phyloP scores from a whole-genome alignment of 2,329 filamentous ascomycete genomes.

The Ophiostoma quercus region DNA sequence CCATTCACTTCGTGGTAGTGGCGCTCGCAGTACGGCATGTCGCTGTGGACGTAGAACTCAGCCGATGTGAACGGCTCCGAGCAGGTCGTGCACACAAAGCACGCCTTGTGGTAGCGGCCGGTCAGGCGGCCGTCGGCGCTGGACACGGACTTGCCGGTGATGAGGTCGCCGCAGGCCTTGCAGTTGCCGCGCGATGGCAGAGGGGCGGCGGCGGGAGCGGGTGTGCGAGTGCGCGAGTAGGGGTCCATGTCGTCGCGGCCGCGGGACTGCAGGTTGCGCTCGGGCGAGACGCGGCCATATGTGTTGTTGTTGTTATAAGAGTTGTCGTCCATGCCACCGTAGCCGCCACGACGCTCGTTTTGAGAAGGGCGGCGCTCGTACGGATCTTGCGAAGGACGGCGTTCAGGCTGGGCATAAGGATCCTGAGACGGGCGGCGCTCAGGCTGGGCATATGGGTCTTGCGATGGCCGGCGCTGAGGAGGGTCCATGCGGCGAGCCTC shows the following conservation, averaged over 20 bases:
- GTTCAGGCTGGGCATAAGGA: background rate
- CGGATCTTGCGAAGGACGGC: background rate
- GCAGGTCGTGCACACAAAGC: conserved; percentile 88
- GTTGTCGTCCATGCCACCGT: background rate
- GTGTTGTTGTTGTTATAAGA: conserved; percentile 2
- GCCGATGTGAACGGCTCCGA: conserved; percentile 73
- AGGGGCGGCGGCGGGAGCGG: background rate
- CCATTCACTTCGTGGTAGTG: conserved; percentile 92
- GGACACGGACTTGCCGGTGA: conserved; percentile 87
- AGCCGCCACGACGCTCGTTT: conserved; percentile 11
- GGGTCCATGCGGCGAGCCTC: background rate
- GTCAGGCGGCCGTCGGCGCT: conserved; percentile 88
- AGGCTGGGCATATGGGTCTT: background rate
- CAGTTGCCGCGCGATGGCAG: conserved; percentile 63
- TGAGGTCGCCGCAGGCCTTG: conserved; percentile 71
- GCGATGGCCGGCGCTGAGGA: background rate
- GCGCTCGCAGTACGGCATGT: conserved; percentile 82
- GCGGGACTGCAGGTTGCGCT: background rate
- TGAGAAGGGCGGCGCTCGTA: conserved; percentile 8
- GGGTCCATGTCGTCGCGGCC: background rate
- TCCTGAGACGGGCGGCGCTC: background rate
- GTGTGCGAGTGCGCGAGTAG: conserved; percentile 1
- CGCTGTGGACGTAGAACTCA: conserved; percentile 86
- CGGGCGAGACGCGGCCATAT: background rate
- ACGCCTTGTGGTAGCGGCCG: conserved; percentile 89